phyloP scores from a whole-genome alignment of 495 filamentous ascomycete genomes.

The Neurospora tetraspora region DNA sequence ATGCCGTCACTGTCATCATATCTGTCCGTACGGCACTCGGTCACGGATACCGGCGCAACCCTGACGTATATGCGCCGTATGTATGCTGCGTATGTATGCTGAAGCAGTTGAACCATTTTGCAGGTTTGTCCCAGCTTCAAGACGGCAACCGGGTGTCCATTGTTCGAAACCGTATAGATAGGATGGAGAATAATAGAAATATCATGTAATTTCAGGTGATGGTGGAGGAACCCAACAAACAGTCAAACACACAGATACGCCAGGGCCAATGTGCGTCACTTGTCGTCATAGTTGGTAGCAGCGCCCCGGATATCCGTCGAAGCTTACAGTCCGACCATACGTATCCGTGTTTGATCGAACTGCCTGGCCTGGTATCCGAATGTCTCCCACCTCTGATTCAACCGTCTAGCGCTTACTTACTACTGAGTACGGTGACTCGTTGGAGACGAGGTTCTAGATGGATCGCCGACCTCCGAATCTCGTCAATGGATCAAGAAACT shows the following conservation, averaged over 20 bases:
- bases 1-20: neutral
- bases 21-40: neutral
- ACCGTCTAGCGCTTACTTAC: neutral
- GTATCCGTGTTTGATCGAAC: neutral
- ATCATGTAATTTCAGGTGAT: neutral
- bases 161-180: neutral
- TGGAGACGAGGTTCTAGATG: neutral
- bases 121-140: neutral
- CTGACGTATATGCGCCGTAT: neutral
- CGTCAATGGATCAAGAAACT: neutral
- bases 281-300: constrained; percentile 9
- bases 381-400: neutral
- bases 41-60: neutral
- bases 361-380: neutral
- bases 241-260: neutral
- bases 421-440: neutral
- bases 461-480: neutral
- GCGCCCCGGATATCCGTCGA: neutral
- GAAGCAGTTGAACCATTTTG: neutral
- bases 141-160: neutral
- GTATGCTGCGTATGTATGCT: neutral
- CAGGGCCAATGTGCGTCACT: constrained; percentile 3
- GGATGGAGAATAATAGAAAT: neutral
- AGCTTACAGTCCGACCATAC: neutral
- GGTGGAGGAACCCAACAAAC: neutral